Base-by-base conservation (phyloP, 2,329 filamentous ascomycete genomes). In the Colletotrichum costaricense region DNA sequence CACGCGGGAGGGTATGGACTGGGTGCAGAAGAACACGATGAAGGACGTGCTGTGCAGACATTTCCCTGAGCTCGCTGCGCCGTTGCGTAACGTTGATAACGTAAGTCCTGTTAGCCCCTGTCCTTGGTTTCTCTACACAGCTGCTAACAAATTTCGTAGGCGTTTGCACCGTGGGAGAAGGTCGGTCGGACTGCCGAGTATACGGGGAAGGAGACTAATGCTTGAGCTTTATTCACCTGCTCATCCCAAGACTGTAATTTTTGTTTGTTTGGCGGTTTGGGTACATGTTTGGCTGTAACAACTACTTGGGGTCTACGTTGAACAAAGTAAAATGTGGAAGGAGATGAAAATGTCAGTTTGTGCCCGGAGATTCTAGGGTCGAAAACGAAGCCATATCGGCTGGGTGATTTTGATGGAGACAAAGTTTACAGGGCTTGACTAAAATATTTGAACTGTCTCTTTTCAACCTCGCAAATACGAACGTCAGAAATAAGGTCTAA, bases 11-110 rank as follows among this genome's bases (percentile, higher is more conserved):
- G 85, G 85, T 0, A 78, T 86, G 57, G 67, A 77, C 11, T 86
- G 84, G 84, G 84, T 86, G 19, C 84, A 86, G 77, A 68, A 81
- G 19, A 80, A 72, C 4, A 81, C 79, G 1, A 86, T 87, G 83
- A 82, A 82, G 75, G 84, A 85, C 67, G 82, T 87, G 9, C 65
- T 87, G 54, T 74, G 72, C 1, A 78, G 85, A 59, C 85, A 87
- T 76, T 86, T 86, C 63, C 85, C 85, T 0, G 82, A 81, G 57
- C 72, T 86, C 46, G 54, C 63, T 42, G 63, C 63, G 35, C 63
- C 28, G 16, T 24, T 42, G 56, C 56, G 30, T 4, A 38, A 35
- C 5, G 56, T 59, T 4, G 28, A 59, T 4, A 59, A 59, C 56
- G 56, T 59, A 24, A 38, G 56, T 59, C 55, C 12, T 9, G 22